These are phyloP conservation scores for Trichopus zeylanicus DNA, from an alignment of 116 monocot species.

Conservation along the genomic window DNA sequence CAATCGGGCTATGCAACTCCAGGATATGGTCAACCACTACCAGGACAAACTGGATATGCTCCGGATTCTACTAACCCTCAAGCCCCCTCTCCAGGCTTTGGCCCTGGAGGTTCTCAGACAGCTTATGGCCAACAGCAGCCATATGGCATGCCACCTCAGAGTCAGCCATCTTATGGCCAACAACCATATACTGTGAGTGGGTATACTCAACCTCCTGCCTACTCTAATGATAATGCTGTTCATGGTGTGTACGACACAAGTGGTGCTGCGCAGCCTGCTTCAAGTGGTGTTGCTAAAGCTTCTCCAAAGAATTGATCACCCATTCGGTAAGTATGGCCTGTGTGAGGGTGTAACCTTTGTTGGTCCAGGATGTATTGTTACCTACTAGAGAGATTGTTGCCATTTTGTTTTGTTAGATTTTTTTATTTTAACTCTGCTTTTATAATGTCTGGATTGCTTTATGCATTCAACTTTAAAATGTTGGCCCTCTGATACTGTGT, in stretches of 20 bases:
- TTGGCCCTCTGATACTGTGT: too few species aligned
- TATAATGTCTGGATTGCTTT: neutral
- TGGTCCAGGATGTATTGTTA: neutral
- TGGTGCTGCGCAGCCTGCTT: slow-evolving; percentile 7
- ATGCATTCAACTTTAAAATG: neutral
- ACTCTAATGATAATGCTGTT: slow-evolving; percentile 8
- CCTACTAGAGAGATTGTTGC: neutral
- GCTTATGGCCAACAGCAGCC: slow-evolving; percentile 29
- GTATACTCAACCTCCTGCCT: slow-evolving; percentile 20
- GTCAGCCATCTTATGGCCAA: slow-evolving; percentile 27
- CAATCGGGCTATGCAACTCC: slow-evolving; percentile 33
- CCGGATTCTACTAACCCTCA: slow-evolving; percentile 8
- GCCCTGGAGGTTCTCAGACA: slow-evolving; percentile 7
- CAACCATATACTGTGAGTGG: slow-evolving; percentile 15
- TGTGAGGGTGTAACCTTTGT: neutral
- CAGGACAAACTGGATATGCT: slow-evolving; percentile 18
- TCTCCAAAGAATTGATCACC: slow-evolving; percentile 15
- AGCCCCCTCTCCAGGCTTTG: slow-evolving; percentile 12
- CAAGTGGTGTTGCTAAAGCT: slow-evolving; percentile 21
- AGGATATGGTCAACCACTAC: slow-evolving; percentile 26
- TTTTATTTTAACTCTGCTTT: neutral
- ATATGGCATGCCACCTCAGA: slow-evolving; percentile 17
- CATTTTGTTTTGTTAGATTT: neutral
- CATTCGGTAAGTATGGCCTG: neutral
- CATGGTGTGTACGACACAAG: slow-evolving; percentile 21